phyloP scores from a whole-genome alignment of 345 rosid species.

The Raphanus raphanistrum region DNA sequence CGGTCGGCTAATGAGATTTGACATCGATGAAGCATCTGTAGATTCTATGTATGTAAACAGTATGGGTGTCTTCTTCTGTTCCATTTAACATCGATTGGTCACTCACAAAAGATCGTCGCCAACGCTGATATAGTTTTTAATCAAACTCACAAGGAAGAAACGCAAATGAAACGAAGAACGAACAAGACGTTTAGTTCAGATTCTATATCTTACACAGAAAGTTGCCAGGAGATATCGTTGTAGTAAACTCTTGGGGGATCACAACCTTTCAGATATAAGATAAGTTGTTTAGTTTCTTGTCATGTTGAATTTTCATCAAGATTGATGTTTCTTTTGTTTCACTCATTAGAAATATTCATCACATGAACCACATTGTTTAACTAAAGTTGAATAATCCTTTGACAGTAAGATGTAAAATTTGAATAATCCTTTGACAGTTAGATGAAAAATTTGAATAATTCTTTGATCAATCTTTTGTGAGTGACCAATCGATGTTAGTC shows the following conservation, averaged over 20 bases:
- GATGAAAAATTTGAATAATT: background rate
- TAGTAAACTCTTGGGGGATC: background rate
- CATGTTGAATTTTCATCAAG: background rate
- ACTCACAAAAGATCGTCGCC: too few species aligned
- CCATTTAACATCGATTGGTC: too few species aligned
- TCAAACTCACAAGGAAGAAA: too few species aligned
- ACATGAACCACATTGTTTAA: background rate
- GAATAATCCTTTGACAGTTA: background rate
- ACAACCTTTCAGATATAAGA: constrained; percentile 4
- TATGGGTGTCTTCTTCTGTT: too few species aligned
- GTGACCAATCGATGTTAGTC: background rate
- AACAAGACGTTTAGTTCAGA: constrained; percentile 28
- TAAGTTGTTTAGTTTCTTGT: background rate
- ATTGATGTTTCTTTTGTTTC: background rate
- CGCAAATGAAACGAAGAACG: background rate
- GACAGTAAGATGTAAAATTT: background rate
- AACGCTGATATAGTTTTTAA: too few species aligned
- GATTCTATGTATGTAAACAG: too few species aligned
- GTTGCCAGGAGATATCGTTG: background rate
- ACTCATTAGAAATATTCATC: background rate
- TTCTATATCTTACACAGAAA: background rate
- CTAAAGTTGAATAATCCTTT: background rate
- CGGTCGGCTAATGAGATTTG: too few species aligned
- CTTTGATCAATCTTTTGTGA: background rate
- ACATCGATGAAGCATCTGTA: too few species aligned